Percentiles rank a stretch among this genome's conserved stretches.
Evolutionary conservation across 2,329 filamentous ascomycete genomes (phyloP).

Genomic region (Cadophora malorum): DNA sequence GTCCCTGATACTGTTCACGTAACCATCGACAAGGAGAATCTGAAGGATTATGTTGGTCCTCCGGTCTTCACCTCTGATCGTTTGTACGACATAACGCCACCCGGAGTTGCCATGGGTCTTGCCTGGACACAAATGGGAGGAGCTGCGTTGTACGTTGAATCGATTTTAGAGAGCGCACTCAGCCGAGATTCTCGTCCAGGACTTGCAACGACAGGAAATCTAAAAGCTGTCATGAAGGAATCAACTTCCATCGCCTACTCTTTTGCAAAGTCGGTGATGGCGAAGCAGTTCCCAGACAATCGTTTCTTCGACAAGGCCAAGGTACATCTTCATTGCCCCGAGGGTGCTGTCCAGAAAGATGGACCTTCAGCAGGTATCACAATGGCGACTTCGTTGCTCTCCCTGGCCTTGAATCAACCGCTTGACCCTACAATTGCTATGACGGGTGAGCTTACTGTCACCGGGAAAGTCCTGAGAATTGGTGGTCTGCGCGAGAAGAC

Average conservation of each 20-base stretch:
- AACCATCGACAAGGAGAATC: conserved; percentile 82
- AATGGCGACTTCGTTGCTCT: conserved; percentile 94
- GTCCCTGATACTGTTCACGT: conserved; percentile 90
- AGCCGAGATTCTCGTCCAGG: conserved; percentile 75
- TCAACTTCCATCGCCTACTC: conserved; percentile 95
- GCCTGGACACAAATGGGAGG: conserved; percentile 98
- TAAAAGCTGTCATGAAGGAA: conserved; percentile 98
- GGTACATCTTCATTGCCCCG: conserved; percentile 94
- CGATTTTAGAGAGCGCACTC: conserved; percentile 86
- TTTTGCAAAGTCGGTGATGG: conserved; percentile 90
- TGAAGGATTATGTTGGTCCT: conserved; percentile 96
- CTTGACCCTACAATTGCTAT: conserved; percentile 91
- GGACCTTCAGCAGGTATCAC: conserved; percentile 93
- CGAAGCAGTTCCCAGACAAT: conserved; percentile 84
- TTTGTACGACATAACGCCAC: conserved; percentile 89
- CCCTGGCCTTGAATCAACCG: conserved; percentile 78
- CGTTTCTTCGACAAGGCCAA: conserved; percentile 95
- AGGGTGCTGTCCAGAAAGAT: conserved; percentile 95
- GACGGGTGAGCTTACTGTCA: conserved; percentile 97
- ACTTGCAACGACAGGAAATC: conserved; percentile 90
- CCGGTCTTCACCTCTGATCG: conserved; percentile 95
- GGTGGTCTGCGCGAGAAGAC: conserved; percentile 96
- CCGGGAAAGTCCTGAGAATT: conserved; percentile 94
- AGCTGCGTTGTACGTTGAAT: conserved; percentile 95
- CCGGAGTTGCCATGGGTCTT: conserved; percentile 96